Evolutionary conservation across 129 eudicot species (phyloP).

Genomic region (Smallanthus sonchifolius): DNA sequence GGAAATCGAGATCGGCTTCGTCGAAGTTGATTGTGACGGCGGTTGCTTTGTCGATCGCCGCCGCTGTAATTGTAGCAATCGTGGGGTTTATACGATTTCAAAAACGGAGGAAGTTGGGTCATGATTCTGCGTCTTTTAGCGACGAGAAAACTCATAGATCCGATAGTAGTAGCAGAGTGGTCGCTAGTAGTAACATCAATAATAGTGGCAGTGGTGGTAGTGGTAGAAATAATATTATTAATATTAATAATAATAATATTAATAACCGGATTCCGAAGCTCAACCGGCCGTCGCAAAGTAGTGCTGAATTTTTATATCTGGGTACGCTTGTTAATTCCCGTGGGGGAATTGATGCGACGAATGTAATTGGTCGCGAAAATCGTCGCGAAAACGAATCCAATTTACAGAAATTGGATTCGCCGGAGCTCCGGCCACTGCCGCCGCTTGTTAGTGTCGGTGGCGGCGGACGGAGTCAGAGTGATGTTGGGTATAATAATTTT

Average conservation of each 20-base stretch:
- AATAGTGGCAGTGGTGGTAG: background rate
- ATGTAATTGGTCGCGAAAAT: background rate
- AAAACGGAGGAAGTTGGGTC: conserved; percentile 9
- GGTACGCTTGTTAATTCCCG: conserved; percentile 63
- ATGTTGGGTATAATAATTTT: conserved; percentile 6
- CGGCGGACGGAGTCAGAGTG: conserved; percentile 15
- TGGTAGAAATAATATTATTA: background rate
- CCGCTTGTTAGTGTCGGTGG: conserved; percentile 43
- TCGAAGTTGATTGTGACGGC: conserved; percentile 56
- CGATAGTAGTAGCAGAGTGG: conserved; percentile 24
- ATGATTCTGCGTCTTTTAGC: conserved; percentile 12
- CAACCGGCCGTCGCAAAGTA: conserved; percentile 56
- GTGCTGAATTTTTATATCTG: conserved; percentile 67
- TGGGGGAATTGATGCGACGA: background rate
- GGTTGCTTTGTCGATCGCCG: conserved; percentile 54
- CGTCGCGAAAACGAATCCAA: background rate
- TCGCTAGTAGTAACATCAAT: conserved; percentile 1
- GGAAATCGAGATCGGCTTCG: conserved; percentile 53
- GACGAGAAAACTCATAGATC: conserved; percentile 46
- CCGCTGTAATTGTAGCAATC: conserved; percentile 36
- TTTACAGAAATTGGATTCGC: conserved; percentile 59
- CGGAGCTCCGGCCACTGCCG: conserved; percentile 86
- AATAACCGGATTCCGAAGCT: conserved; percentile 33
- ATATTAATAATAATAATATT: background rate
- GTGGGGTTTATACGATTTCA: conserved; percentile 40